Conservation (phyloP, 768 basidiomycete species). For the Tulasnella sp. region DNA sequence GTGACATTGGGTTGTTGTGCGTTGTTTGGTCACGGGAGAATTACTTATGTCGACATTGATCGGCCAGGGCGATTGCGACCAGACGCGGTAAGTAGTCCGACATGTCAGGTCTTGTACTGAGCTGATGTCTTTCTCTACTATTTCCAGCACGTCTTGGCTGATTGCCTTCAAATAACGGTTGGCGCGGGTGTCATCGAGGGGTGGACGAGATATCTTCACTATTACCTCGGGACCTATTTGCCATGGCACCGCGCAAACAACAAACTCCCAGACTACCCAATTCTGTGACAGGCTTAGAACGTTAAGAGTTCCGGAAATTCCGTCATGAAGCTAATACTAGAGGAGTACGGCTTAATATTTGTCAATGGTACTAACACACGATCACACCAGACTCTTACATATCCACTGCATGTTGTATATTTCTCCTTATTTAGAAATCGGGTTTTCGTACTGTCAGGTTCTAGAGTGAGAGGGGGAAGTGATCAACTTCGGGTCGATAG, state of each 20-base stretch:
- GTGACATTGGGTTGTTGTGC: no score
- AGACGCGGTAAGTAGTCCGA: conserved; percentile 56
- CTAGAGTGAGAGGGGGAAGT: no score
- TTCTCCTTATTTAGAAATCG: no score
- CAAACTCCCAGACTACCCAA: not conserved
- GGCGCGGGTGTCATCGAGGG: conserved; percentile 56
- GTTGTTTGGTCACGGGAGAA: conserved; percentile 23
- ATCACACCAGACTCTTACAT: no score
- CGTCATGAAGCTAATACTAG: no score
- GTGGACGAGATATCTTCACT: conserved; percentile 59
- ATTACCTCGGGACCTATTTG: conserved; percentile 41
- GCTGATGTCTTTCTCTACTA: not conserved
- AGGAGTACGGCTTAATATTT: no score
- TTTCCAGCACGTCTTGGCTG: conserved; percentile 49
- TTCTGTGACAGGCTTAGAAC: not conserved
- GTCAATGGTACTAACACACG: no score
- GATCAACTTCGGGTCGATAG: no score
- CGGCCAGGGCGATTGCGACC: conserved; percentile 64
- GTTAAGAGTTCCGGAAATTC: not conserved
- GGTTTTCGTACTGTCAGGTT: no score
- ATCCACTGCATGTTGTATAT: no score
- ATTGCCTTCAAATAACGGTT: conserved; percentile 54
- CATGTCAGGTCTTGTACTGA: not conserved
- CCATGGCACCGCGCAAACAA: conserved; percentile 9
- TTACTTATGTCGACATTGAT: conserved; percentile 65